Conservation (phyloP, 2,329 filamentous ascomycete species). For the Calonectria pteridis region DNA sequence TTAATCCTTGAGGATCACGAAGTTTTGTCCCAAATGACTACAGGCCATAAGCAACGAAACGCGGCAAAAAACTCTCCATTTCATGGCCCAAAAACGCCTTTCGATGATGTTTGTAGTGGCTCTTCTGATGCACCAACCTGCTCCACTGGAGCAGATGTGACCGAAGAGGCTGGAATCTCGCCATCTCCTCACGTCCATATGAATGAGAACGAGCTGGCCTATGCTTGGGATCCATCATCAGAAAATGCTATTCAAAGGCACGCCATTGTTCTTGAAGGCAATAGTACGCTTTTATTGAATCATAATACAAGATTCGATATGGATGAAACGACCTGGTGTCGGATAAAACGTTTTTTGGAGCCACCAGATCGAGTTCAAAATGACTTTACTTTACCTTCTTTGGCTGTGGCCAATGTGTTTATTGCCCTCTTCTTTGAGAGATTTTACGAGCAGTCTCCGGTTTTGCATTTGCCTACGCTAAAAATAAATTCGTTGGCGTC, state of each 20-base stretch:
- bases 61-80: background rate
- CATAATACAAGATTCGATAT: slow-evolving; percentile 10
- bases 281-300: background rate
- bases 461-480: background rate
- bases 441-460: slow-evolving; percentile 4
- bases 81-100: background rate
- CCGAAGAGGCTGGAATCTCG: background rate
- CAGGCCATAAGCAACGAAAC: background rate
- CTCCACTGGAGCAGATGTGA: background rate
- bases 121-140: background rate
- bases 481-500: background rate
- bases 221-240: slow-evolving; percentile 8
- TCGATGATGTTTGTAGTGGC: no score
- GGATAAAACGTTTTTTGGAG: background rate
- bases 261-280: background rate
- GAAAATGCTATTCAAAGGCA: background rate
- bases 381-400: background rate
- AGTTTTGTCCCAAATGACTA: background rate
- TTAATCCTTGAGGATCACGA: background rate
- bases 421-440: background rate
- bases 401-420: slow-evolving; percentile 1
- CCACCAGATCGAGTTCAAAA: background rate
- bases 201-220: background rate
- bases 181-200: background rate
- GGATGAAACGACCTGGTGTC: background rate